Evolutionary conservation across 2,329 filamentous ascomycete species (phyloP).

Genomic region (Calonectria pteridis): DNA sequence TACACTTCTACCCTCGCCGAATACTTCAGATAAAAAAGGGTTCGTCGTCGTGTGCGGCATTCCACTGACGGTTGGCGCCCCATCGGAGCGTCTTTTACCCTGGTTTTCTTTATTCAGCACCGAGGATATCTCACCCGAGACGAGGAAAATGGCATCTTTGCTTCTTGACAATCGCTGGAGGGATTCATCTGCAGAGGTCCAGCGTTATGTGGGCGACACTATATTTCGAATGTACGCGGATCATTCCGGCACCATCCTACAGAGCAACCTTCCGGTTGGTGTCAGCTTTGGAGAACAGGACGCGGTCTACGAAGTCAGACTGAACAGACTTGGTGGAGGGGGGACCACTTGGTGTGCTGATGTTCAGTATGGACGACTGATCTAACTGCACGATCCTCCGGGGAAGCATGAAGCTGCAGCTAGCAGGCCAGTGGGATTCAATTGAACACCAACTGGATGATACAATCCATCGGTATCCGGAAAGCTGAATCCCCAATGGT

Average conservation of each 20-base stretch:
- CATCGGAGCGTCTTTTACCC: slow-evolving; percentile 1
- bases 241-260: not conserved
- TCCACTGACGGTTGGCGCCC: slow-evolving; percentile 1
- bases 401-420: not conserved
- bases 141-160: not conserved
- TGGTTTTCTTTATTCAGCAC: slow-evolving; percentile 10
- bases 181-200: not conserved
- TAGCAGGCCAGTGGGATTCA: not conserved
- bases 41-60: slow-evolving; percentile 11
- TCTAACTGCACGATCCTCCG: not conserved
- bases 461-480: not conserved
- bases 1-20: not conserved
- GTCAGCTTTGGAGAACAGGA: not conserved
- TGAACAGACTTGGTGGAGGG: not conserved
- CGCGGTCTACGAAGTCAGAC: not conserved
- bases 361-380: not conserved
- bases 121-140: not conserved
- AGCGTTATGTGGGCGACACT: slow-evolving; percentile 1
- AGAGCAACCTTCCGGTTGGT: not conserved
- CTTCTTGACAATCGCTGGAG: not conserved
- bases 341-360: slow-evolving; percentile 6
- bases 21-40: not conserved
- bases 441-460: not conserved
- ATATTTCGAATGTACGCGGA: slow-evolving; percentile 6
- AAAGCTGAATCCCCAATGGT: not conserved